phyloP scores from a whole-genome alignment of 225 moss, liverwort and hornwort species.

The Marchantia paleacea region DNA sequence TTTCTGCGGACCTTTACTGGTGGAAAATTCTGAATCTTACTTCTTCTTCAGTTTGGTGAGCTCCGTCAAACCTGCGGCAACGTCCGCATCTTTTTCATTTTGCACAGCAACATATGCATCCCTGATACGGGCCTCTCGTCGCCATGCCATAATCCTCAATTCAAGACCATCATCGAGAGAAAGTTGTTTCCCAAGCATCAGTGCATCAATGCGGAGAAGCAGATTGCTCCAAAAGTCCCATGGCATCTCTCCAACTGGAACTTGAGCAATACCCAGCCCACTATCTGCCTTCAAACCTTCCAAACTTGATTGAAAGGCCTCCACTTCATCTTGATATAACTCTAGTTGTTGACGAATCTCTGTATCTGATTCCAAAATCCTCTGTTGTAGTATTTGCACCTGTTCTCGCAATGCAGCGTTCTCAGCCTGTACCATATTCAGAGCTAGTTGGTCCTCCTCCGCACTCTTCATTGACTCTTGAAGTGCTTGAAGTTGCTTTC shows the following conservation, averaged over 20 bases:
- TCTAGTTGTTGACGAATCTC: constrained; percentile 65
- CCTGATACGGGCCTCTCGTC: constrained; percentile 68
- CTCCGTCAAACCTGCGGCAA: constrained; percentile 56
- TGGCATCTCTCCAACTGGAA: constrained; percentile 78
- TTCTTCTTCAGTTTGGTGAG: constrained; percentile 74
- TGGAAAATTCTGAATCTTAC: constrained; percentile 24
- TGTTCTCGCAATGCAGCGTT: constrained; percentile 59
- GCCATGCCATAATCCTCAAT: constrained; percentile 85
- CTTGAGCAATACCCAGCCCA: constrained; percentile 49
- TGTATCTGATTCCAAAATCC: constrained; percentile 66
- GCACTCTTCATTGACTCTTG: constrained; percentile 50
- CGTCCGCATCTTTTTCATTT: constrained; percentile 60
- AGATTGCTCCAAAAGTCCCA: constrained; percentile 90
- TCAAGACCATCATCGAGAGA: constrained; percentile 83
- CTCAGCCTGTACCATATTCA: constrained; percentile 53
- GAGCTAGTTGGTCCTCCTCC: constrained; percentile 51
- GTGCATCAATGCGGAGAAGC: constrained; percentile 73
- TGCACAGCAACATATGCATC: constrained; percentile 61
- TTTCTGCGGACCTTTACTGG: neutral
- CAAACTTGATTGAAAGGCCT: constrained; percentile 67
- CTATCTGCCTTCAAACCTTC: constrained; percentile 62
- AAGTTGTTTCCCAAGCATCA: constrained; percentile 61
- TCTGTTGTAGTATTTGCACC: constrained; percentile 59
- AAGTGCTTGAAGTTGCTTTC: constrained; percentile 33
- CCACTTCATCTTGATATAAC: constrained; percentile 66